Evolutionary conservation across 108 stramenopile genomes (phyloP).

Genomic region (Skeletonema costatum): DNA sequence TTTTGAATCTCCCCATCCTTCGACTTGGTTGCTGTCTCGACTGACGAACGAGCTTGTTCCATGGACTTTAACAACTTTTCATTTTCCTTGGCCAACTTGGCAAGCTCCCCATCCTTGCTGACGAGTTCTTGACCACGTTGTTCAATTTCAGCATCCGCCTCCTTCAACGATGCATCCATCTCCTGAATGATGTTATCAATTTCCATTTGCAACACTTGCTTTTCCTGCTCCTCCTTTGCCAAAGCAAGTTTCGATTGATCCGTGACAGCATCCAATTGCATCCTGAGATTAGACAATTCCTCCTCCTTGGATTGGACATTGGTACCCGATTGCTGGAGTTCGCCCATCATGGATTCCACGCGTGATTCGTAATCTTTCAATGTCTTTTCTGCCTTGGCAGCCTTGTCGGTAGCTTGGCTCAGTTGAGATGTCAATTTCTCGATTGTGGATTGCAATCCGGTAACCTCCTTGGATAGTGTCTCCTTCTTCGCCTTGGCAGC

Average conservation of each 20-base stretch:
- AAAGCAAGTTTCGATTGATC: constrained; percentile 14
- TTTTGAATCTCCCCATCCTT: constrained; percentile 21
- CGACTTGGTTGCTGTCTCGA: not conserved
- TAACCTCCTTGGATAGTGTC: constrained; percentile 14
- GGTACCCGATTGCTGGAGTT: constrained; percentile 22
- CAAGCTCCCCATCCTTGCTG: constrained; percentile 29
- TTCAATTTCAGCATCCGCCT: constrained; percentile 29
- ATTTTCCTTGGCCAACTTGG: constrained; percentile 25
- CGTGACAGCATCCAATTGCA: constrained; percentile 6
- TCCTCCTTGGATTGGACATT: constrained; percentile 13
- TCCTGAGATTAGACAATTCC: constrained; percentile 17
- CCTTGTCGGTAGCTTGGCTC: constrained; percentile 22
- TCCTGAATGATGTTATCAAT: constrained; percentile 21
- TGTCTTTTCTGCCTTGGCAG: constrained; percentile 7
- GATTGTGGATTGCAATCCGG: constrained; percentile 17
- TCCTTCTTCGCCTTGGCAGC: constrained; percentile 2
- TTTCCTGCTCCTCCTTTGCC: constrained; percentile 19
- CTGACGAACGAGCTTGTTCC: not conserved
- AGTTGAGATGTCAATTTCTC: constrained; percentile 12
- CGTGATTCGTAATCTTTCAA: constrained; percentile 27
- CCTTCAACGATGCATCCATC: constrained; percentile 28
- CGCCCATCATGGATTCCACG: constrained; percentile 17
- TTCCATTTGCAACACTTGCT: constrained; percentile 24
- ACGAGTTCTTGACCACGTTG: constrained; percentile 22
- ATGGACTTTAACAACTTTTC: constrained; percentile 13